Evolutionary conservation across 1,139 yeast species (phyloP).

Genomic region (Suhomyces chickasaworum): DNA sequence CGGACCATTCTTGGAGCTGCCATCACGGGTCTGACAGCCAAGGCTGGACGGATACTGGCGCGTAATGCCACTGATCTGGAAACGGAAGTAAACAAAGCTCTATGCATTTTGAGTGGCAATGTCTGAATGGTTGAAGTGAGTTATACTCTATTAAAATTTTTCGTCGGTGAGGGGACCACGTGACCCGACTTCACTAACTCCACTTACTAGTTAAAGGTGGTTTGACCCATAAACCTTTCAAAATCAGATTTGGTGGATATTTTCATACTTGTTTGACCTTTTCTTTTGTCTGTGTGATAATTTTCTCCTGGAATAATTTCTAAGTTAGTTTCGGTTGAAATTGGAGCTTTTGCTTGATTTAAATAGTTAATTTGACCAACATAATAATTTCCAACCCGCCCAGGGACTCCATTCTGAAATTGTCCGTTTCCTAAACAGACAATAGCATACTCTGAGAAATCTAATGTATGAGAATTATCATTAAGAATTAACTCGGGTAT

Average conservation of each 20-base stretch:
- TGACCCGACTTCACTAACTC: conserved; percentile 3
- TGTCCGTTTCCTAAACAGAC: conserved; percentile 8
- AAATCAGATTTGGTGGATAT: not conserved
- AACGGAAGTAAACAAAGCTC: conserved; percentile 31
- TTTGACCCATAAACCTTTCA: not conserved
- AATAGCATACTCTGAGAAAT: conserved; percentile 19
- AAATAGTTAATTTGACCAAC: conserved; percentile 13
- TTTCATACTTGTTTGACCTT: too few relatives aligned
- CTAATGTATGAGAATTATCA: conserved; percentile 9
- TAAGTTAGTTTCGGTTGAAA: conserved; percentile 7
- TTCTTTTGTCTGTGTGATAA: conserved; percentile 9
- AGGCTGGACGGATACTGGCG: conserved; percentile 19
- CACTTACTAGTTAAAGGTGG: too few relatives aligned
- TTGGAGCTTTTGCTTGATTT: conserved; percentile 10
- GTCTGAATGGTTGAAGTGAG: not conserved
- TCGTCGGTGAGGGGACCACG: conserved; percentile 8
- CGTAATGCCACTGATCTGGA: conserved; percentile 29
- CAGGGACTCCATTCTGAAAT: conserved; percentile 10
- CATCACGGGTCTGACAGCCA: conserved; percentile 22
- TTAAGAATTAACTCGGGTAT: conserved; percentile 15
- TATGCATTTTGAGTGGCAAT: conserved; percentile 28
- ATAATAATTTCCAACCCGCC: conserved; percentile 18
- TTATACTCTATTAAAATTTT: conserved; percentile 7
- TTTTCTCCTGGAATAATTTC: conserved; percentile 16
- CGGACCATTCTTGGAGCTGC: conserved; percentile 23